These are phyloP conservation scores for Pseudozyma thailandica DNA, from an alignment of 1,284 basidiomycete genomes.

Conservation along the genomic window DNA sequence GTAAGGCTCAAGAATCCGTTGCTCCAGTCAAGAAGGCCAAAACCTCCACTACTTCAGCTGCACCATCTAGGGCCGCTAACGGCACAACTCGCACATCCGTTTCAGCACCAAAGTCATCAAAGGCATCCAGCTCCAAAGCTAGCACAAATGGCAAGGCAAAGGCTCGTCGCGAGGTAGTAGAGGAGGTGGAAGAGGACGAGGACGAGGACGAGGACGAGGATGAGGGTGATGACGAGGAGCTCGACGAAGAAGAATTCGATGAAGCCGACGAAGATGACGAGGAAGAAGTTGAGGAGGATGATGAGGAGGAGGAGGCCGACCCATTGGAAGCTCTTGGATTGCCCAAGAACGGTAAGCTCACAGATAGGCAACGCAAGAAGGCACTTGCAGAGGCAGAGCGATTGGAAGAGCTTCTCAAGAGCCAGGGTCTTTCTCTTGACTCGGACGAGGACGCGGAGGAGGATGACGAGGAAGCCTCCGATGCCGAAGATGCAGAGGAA, in stretches of 20 bases:
- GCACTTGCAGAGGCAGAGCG: slow-evolving; percentile 65
- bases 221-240: slow-evolving; percentile 43
- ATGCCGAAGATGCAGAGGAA: slow-evolving; percentile 40
- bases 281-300: slow-evolving; percentile 30
- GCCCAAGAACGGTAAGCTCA: slow-evolving; percentile 60
- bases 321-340: slow-evolving; percentile 50
- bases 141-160: slow-evolving; percentile 32
- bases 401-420: slow-evolving; percentile 66
- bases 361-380: slow-evolving; percentile 63
- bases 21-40: slow-evolving; percentile 55
- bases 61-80: slow-evolving; percentile 48
- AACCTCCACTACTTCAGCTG: slow-evolving; percentile 15
- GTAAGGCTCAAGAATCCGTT: slow-evolving; percentile 66
- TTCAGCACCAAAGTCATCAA: slow-evolving; percentile 60
- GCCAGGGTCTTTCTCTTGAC: slow-evolving; percentile 60
- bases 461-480: slow-evolving; percentile 20
- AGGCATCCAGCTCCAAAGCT: slow-evolving; percentile 22
- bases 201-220: slow-evolving; percentile 64
- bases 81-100: slow-evolving; percentile 66
- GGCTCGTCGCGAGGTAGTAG: slow-evolving; percentile 51
- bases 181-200: slow-evolving; percentile 69
- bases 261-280: slow-evolving; percentile 68
- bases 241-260: slow-evolving; percentile 3
- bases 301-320: slow-evolving; percentile 42
- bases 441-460: slow-evolving; percentile 45